These are phyloP conservation scores for Begonia masoniana DNA, from an alignment of 306 rosid species.

Conservation along the genomic window DNA sequence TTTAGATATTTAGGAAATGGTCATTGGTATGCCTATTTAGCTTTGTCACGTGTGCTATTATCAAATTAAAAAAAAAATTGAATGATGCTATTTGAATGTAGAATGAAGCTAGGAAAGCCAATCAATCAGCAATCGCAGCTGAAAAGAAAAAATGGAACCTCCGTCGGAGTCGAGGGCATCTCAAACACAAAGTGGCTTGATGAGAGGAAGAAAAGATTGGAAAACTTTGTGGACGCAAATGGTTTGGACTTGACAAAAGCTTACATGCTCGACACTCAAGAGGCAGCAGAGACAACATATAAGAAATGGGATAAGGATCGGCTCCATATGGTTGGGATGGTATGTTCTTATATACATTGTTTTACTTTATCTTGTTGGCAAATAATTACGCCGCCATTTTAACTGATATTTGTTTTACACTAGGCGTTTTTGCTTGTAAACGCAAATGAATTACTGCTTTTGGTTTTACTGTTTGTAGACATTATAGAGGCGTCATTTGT, in stretches of 20 bases:
- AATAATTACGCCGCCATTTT: too few species aligned
- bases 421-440: too few species aligned
- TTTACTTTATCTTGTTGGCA: neutral
- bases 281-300: conserved; percentile 69
- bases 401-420: too few species aligned
- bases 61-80: neutral
- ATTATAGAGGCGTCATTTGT: too few species aligned
- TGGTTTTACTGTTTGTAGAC: too few species aligned
- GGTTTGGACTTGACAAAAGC: conserved; percentile 79
- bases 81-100: conserved; percentile 12
- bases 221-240: conserved; percentile 87
- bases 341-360: conserved; percentile 14
- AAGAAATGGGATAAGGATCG: conserved; percentile 97
- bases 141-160: conserved; percentile 93
- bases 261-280: conserved; percentile 92
- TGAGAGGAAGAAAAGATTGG: conserved; percentile 84
- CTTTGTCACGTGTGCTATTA: too few species aligned
- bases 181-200: conserved; percentile 98
- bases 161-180: conserved; percentile 78
- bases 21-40: neutral
- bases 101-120: conserved; percentile 81
- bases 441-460: too few species aligned
- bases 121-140: conserved; percentile 80
- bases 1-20: neutral
- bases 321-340: conserved; percentile 99